Evolutionary conservation across 345 rosid species (phyloP), one percentile per base, ranked within the genome.

Genomic region (Lagerstroemia speciosa): DNA sequence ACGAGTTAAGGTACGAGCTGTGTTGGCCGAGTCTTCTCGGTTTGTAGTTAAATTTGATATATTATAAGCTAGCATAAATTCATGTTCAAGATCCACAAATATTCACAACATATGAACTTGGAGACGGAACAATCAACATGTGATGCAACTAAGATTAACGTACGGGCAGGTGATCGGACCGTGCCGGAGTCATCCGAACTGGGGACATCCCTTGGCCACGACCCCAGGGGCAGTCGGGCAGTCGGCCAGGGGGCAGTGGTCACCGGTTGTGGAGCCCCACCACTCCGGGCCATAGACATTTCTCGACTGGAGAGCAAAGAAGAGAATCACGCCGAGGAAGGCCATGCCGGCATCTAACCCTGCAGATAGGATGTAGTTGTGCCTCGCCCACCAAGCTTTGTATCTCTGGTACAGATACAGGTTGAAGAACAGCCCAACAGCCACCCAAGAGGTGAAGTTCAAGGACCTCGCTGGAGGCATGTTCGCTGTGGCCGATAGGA

Each of bases 371-470:
- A 95, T 80, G 29, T 92, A 95, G 52, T 90, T 95, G 60, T 95
- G 90, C 73, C 84, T 95, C 87, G 90, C 96, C 99, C 99, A 95
- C 99, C 99, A 92, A 27, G 85, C 76, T 78, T 86, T 95, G 74
- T 80, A 88, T 83, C 83, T 86, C 27, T 77, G 82, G 82, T 87
- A 95, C 64, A 95, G 81, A 38, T 88, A 92, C 74, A 81, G 85
- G 84, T 95, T 95, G 86, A 95, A 95, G 89, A 92, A 92, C 64
- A 95, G 71, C 98, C 99, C 89, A 1, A 92, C 89, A 5, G 5
- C 29, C 33, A 14, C 33, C 63, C 63, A 58, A 8, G 63, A 58
- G 33, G 63, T 58, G 63, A 0, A 58, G 33, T 58, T 58, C 29
- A 58, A 2, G 8, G 63, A 0, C 63, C 63, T 29, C 4, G 63